Base-by-base conservation (phyloP, 441 rosid genomes). In the Croton setiger region DNA sequence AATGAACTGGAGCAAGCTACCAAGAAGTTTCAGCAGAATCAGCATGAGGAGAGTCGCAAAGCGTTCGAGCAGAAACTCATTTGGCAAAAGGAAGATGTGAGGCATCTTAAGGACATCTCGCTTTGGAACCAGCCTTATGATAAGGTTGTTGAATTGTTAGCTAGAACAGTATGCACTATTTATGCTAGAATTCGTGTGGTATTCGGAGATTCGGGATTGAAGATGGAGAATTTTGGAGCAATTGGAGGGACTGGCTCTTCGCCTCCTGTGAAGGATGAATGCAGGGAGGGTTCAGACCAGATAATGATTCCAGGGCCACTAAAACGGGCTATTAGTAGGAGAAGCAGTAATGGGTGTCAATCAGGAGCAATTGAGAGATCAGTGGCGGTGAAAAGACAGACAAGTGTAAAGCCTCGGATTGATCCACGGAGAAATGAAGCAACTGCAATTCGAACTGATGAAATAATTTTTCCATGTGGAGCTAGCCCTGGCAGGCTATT, bases 1-100 rank as follows among this genome's bases (percentile, higher is more conserved):
- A 86, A 73, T 68, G 97, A 92, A 71, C 69, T 94, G 74, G 99
- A 94, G 66, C 98, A 85, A 63, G 93, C 89, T 1, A 74, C 89
- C 1, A 72, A 85, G 87, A 94, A 94, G 85, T 91, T 87, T 67
- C 96, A 84, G 72, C 74, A 82, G 48, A 88, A 86, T 63, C 95
- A 87, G 79, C 94, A 90, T 68, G 96, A 92, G 76, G 96, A 84
- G 80, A 94, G 93, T 67, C 80, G 82, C 17, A 87, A 87, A 18
- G 96, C 93, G 20, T 92, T 87, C 18, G 94, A 94, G 78, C 98
- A 88, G 94, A 94, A 90, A 78, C 73, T 90, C 75, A 77, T 86
- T 77, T 92, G 99, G 98, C 98, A 94, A 86, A 92, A 74, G 78
- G 97, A 94, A 66, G 99, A 94, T 20, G 96, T 94, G 60, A 84